A percentile compares a stretch with the other conserved stretches of the same genome.
Evolutionary conservation across 2,329 filamentous ascomycete genomes (phyloP).

Genomic region (Davidsoniella virescens): DNA sequence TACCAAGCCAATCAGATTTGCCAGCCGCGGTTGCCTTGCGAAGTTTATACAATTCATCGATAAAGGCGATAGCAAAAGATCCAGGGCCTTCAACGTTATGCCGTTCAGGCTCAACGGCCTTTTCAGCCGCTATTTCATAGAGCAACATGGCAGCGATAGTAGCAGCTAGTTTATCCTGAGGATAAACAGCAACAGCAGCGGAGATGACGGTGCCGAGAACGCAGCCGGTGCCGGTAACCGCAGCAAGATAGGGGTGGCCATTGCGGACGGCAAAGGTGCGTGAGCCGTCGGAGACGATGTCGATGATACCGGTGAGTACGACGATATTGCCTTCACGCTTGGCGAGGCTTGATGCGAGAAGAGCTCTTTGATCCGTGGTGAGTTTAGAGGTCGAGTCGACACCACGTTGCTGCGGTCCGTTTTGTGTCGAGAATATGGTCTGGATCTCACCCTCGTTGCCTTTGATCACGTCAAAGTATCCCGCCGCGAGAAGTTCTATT

Average conservation of each 20-base stretch:
- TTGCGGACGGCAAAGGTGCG: slow-evolving; percentile 55
- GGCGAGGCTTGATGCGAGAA: slow-evolving; percentile 51
- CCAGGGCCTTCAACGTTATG: slow-evolving; percentile 60
- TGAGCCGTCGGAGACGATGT: slow-evolving; percentile 61
- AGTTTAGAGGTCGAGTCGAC: slow-evolving; percentile 60
- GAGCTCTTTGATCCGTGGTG: slow-evolving; percentile 35
- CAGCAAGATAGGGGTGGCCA: slow-evolving; percentile 54
- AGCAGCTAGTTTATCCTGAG: slow-evolving; percentile 51
- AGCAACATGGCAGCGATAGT: slow-evolving; percentile 57
- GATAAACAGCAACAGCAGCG: slow-evolving; percentile 38
- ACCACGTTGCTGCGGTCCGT: slow-evolving; percentile 49
- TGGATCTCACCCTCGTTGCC: slow-evolving; percentile 83
- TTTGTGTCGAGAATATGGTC: slow-evolving; percentile 38
- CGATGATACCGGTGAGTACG: slow-evolving; percentile 62
- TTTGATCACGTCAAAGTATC: slow-evolving; percentile 79
- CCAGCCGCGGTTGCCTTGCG: slow-evolving; percentile 31
- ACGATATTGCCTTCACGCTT: slow-evolving; percentile 51
- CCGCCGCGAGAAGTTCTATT: slow-evolving; percentile 50
- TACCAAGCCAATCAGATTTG: slow-evolving; percentile 34
- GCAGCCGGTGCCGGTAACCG: slow-evolving; percentile 70
- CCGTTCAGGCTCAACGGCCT: slow-evolving; percentile 38
- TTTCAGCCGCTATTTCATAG: slow-evolving; percentile 61
- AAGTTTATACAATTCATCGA: slow-evolving; percentile 50
- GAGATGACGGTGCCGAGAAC: slow-evolving; percentile 70
- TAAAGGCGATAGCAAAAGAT: slow-evolving; percentile 69